Percentiles rank a stretch among this genome's conserved stretches.
phyloP scores from a whole-genome alignment of 495 filamentous ascomycete species.

The Halenospora varia region DNA sequence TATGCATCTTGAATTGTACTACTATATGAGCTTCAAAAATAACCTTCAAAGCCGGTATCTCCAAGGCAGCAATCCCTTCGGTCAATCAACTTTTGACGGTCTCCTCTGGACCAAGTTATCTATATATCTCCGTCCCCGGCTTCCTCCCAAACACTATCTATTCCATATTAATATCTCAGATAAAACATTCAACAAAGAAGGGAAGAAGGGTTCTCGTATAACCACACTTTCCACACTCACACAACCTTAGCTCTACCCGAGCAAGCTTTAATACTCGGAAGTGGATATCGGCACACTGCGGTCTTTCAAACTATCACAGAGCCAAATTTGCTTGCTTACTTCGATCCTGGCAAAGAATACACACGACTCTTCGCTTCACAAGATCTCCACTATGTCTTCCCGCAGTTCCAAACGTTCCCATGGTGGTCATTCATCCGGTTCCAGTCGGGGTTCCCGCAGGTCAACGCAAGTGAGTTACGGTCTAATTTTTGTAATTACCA shows the following conservation, averaged over 20 bases:
- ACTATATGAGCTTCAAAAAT: not conserved
- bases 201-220: too few species aligned
- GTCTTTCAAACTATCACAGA: too few species aligned
- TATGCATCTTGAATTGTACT: not conserved
- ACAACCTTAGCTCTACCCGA: too few species aligned
- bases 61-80: not conserved
- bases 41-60: not conserved
- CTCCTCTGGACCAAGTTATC: not conserved
- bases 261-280: too few species aligned
- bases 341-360: too few species aligned
- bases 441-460: not conserved
- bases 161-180: too few species aligned
- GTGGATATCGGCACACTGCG: too few species aligned
- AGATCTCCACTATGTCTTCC: conserved; percentile 1
- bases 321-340: too few species aligned
- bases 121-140: not conserved
- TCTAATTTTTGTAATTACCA: not conserved
- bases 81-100: not conserved
- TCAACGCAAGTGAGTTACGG: conserved; percentile 4
- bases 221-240: too few species aligned
- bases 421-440: not conserved
- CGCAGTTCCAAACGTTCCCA: conserved; percentile 1
- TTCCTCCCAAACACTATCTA: too few species aligned
- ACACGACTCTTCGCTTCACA: not conserved
- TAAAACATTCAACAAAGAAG: too few species aligned